These are phyloP conservation scores for Nigrospora sphaerica DNA, from an alignment of 2,329 filamentous ascomycete genomes.

Conservation along the genomic window DNA sequence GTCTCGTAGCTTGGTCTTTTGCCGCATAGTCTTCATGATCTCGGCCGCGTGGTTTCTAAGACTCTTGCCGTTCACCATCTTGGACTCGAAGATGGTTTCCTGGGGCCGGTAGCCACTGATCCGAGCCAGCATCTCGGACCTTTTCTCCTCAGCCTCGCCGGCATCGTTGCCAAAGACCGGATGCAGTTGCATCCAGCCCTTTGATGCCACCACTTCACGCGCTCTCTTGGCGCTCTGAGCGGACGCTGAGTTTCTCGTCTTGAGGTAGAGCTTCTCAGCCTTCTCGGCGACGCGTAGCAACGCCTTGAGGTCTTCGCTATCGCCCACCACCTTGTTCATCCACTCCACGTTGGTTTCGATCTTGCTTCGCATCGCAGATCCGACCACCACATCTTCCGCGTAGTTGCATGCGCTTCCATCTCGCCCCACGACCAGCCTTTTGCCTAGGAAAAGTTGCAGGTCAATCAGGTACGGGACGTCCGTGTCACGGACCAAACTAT, in stretches of 20 bases:
- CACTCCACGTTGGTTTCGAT: conserved; percentile 76
- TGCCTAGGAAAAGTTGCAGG: conserved; percentile 89
- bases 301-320: conserved; percentile 64
- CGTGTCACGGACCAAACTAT: conserved; percentile 80
- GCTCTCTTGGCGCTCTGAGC: conserved; percentile 83
- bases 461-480: conserved; percentile 91
- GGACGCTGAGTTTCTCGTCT: conserved; percentile 84
- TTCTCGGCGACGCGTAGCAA: conserved; percentile 72
- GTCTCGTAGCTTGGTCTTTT: conserved; percentile 44
- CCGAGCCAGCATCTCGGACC: conserved; percentile 79
- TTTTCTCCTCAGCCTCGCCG: conserved; percentile 59
- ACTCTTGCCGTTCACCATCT: conserved; percentile 4
- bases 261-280: conserved; percentile 88
- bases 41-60: conserved; percentile 44
- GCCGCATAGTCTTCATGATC: conserved; percentile 49
- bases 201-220: conserved; percentile 65
- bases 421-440: conserved; percentile 70
- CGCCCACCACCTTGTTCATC: conserved; percentile 69
- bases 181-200: conserved; percentile 69
- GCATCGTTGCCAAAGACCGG: conserved; percentile 70
- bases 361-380: conserved; percentile 63
- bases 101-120: conserved; percentile 83
- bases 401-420: conserved; percentile 59
- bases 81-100: conserved; percentile 86
- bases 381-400: conserved; percentile 77